A percentile compares a stretch with the other conserved stretches of the same genome.
Conservation (phyloP, 1,139 yeast genomes). For the Debaryomyces nepalensis region DNA sequence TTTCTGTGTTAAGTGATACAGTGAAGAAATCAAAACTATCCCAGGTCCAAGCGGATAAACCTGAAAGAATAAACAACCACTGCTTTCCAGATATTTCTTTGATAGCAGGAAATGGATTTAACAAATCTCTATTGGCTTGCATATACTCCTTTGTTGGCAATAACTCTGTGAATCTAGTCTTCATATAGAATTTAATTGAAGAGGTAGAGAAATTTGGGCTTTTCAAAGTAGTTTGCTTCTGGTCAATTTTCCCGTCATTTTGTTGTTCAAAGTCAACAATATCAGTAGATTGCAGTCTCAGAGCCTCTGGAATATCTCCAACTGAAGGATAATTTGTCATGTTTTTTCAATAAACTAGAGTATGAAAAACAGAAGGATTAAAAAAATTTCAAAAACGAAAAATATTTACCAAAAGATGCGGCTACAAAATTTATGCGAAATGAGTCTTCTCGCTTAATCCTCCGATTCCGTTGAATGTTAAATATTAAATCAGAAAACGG, state of each 20-base stretch:
- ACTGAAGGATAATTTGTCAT: too few species aligned
- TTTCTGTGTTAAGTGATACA: constrained; percentile 39
- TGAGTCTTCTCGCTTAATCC: too few species aligned
- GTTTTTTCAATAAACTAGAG: too few species aligned
- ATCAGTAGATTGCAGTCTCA: not conserved
- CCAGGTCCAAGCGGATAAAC: constrained; percentile 48
- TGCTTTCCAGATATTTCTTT: constrained; percentile 33
- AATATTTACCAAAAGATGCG: too few species aligned
- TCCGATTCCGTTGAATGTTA: too few species aligned
- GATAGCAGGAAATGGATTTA: constrained; percentile 24
- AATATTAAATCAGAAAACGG: too few species aligned
- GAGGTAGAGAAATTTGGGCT: not conserved
- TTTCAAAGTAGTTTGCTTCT: not conserved
- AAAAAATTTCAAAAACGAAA: too few species aligned
- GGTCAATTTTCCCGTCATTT: not conserved
- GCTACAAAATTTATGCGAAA: too few species aligned
- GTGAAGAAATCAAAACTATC: constrained; percentile 49
- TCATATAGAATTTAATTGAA: not conserved
- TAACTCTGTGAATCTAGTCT: constrained; percentile 12
- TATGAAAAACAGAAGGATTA: too few species aligned
- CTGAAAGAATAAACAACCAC: constrained; percentile 43
- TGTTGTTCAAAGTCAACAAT: not conserved
- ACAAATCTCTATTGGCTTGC: constrained; percentile 8
- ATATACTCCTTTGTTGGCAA: constrained; percentile 11
- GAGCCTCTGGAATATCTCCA: too few species aligned